phyloP scores from a whole-genome alignment of 345 rosid species.

The Euphorbia lathyris region DNA sequence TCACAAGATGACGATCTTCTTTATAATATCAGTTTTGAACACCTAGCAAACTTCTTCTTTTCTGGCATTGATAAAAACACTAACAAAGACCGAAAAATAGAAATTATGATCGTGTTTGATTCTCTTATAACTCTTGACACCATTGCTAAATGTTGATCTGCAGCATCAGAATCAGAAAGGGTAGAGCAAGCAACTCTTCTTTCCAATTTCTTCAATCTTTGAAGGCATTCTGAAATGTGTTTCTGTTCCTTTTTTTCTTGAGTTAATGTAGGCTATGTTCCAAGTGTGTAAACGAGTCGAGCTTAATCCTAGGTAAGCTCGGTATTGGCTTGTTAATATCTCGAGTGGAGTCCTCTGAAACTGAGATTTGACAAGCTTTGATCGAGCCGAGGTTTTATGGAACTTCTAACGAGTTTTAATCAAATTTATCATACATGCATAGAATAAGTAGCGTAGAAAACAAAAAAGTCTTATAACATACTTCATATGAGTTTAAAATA shows the following conservation, averaged over 20 bases:
- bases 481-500: no score
- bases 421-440: no score
- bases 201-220: conserved; percentile 26
- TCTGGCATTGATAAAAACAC: conserved; percentile 23
- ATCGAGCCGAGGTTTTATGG: no score
- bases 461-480: no score
- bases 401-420: no score
- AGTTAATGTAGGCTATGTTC: conserved; percentile 23
- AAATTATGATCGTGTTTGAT: conserved; percentile 18
- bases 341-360: no score
- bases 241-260: conserved; percentile 28
- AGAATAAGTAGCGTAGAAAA: no score
- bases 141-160: conserved; percentile 8
- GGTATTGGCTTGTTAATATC: no score
- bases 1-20: background rate
- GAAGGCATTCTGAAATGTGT: conserved; percentile 16
- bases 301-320: no score
- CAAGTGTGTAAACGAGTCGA: no score
- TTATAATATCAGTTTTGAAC: conserved; percentile 28
- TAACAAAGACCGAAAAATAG: conserved; percentile 23
- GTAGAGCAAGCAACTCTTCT: background rate
- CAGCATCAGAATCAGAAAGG: background rate
- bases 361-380: no score
- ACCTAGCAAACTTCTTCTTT: conserved; percentile 21
- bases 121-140: conserved; percentile 22